These are phyloP conservation scores for Acer campestre DNA, from an alignment of 345 rosid species.

Conservation along the genomic window DNA sequence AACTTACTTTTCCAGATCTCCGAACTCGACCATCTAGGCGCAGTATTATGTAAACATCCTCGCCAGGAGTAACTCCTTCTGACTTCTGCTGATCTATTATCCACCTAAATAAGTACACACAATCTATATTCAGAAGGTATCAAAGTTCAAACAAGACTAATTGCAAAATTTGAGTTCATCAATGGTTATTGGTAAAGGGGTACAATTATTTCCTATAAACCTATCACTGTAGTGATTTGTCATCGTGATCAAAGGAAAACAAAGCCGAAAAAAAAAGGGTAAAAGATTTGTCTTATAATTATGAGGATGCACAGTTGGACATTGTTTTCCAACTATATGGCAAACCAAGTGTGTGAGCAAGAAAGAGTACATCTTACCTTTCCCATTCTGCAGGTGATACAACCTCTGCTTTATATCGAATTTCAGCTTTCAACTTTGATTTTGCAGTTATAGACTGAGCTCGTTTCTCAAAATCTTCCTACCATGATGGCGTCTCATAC, in stretches of 20 bases:
- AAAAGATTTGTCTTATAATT: background rate
- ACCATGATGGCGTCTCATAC: conserved; percentile 24
- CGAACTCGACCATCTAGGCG: conserved; percentile 97
- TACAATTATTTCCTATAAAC: background rate
- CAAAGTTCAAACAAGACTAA: conserved; percentile 10
- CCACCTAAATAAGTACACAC: conserved; percentile 58
- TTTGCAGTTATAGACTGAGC: conserved; percentile 77
- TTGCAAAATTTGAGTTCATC: conserved; percentile 6
- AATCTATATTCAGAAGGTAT: conserved; percentile 19
- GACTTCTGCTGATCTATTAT: conserved; percentile 86
- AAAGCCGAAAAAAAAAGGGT: background rate
- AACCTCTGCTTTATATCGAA: conserved; percentile 74
- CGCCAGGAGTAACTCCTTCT: conserved; percentile 85
- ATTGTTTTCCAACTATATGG: background rate
- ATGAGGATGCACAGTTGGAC: background rate
- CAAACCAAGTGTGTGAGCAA: background rate
- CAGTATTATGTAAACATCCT: conserved; percentile 83
- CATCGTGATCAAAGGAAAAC: background rate
- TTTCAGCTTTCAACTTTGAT: conserved; percentile 89
- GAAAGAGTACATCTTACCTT: conserved; percentile 51
- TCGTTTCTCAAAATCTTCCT: conserved; percentile 91
- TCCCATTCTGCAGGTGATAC: conserved; percentile 89
- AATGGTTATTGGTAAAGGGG: background rate
- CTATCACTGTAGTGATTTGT: background rate
- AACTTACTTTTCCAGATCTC: conserved; percentile 82